phyloP scores from a whole-genome alignment of 306 rosid species.

The Vigna nakashimae region DNA sequence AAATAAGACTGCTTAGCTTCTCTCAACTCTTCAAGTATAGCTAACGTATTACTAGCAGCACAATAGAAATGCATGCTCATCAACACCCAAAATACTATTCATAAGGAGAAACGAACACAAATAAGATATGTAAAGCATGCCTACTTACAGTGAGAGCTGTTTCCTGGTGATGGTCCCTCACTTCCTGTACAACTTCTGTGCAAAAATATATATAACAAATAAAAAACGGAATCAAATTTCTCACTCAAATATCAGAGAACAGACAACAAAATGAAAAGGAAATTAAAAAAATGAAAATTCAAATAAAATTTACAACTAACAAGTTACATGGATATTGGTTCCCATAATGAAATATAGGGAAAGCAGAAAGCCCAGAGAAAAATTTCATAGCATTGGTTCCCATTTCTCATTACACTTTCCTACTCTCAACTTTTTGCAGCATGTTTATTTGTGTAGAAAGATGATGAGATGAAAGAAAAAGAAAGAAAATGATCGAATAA shows the following conservation, averaged over 20 bases:
- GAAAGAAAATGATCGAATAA: too few relatives aligned
- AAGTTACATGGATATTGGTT: background rate
- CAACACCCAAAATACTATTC: background rate
- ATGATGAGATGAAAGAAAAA: too few relatives aligned
- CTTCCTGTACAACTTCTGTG: conserved; percentile 59
- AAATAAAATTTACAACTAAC: conserved; percentile 12
- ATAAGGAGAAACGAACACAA: background rate
- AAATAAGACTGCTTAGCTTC: too few relatives aligned
- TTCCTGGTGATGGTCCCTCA: conserved; percentile 48
- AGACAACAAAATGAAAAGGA: background rate
- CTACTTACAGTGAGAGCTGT: conserved; percentile 60
- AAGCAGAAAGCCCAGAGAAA: background rate
- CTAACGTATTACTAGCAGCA: background rate
- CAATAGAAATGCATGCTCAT: background rate
- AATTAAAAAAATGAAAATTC: background rate
- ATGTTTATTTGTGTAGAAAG: too few relatives aligned
- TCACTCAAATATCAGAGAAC: conserved; percentile 2
- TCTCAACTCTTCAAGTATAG: too few relatives aligned
- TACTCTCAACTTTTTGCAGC: background rate
- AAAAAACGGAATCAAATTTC: conserved; percentile 13
- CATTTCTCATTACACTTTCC: conserved; percentile 1
- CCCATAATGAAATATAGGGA: background rate
- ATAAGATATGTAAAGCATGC: conserved; percentile 37
- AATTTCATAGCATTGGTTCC: background rate
- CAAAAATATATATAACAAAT: conserved; percentile 7